A percentile compares a stretch with the other conserved stretches of the same genome.
Evolutionary conservation across 768 basidiomycete species (phyloP).

Genomic region (Lenzites betulinus): DNA sequence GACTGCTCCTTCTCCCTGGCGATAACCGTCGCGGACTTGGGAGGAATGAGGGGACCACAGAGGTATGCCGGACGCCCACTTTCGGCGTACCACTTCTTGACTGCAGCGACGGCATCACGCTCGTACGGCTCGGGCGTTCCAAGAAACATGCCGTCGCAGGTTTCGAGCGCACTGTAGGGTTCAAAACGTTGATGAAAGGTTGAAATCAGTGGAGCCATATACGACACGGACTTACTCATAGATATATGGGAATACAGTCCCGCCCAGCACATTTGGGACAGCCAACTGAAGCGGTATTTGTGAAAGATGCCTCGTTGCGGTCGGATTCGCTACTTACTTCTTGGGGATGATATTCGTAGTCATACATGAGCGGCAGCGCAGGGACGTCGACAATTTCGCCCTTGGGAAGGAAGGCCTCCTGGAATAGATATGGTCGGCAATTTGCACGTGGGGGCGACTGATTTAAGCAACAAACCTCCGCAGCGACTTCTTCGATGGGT

Average conservation of each 20-base stretch:
- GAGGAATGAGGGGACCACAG: conserved; percentile 22
- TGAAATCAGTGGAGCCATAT: not conserved
- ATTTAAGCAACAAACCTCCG: conserved; percentile 9
- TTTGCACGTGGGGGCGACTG: not conserved
- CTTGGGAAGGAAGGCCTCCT: not conserved
- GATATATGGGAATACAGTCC: not conserved
- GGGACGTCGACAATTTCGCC: conserved; percentile 21
- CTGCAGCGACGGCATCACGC: conserved; percentile 18
- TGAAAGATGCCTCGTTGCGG: no score
- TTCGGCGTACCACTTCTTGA: conserved; percentile 19
- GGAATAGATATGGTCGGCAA: not conserved
- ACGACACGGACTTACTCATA: not conserved
- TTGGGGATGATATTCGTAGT: conserved; percentile 26
- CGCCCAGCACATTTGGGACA: not conserved
- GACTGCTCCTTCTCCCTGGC: conserved; percentile 18
- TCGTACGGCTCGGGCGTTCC: conserved; percentile 22
- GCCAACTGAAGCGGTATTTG: not conserved
- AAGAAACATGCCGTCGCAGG: conserved; percentile 22
- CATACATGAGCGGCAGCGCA: conserved; percentile 27
- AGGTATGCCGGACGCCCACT: conserved; percentile 18
- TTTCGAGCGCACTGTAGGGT: not conserved
- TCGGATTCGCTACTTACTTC: conserved; percentile 10
- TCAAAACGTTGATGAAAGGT: not conserved
- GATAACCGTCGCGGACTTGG: not conserved
- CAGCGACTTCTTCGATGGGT: conserved; percentile 1